Evolutionary conservation across 106 monocot species (phyloP).

Genomic region (Phalaenopsis equestris): DNA sequence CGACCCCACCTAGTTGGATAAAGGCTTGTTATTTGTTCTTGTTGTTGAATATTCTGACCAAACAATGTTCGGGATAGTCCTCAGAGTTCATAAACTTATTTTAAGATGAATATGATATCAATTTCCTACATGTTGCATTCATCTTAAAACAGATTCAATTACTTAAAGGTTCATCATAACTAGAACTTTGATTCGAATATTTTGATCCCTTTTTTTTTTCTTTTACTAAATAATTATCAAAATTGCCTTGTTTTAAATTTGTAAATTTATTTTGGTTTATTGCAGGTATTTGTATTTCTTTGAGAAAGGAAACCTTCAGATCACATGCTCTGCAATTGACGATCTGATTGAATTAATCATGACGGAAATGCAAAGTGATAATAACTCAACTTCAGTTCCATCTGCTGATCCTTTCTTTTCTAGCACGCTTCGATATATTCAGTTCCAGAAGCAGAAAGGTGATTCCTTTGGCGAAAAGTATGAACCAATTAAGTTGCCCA

Average conservation of each 20-base stretch:
- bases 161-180: no score
- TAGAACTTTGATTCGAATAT: no score
- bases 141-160: no score
- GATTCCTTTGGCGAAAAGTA: conserved; percentile 86
- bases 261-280: not conserved
- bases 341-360: conserved; percentile 76
- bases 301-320: conserved; percentile 92
- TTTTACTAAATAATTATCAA: no score
- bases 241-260: not conserved
- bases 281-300: conserved; percentile 93
- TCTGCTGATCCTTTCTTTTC: conserved; percentile 75
- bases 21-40: no score
- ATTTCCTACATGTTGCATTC: no score
- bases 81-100: no score
- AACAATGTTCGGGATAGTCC: no score
- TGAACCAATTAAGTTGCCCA: conserved; percentile 14
- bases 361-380: conserved; percentile 82
- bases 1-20: no score
- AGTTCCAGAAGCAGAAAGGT: conserved; percentile 96
- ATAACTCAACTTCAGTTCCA: conserved; percentile 34
- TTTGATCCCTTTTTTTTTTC: no score
- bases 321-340: conserved; percentile 66
- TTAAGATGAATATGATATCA: no score
- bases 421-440: conserved; percentile 75
- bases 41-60: no score